Conservation (phyloP, 2,329 filamentous ascomycete species). For the Hypoxylon sp. region DNA sequence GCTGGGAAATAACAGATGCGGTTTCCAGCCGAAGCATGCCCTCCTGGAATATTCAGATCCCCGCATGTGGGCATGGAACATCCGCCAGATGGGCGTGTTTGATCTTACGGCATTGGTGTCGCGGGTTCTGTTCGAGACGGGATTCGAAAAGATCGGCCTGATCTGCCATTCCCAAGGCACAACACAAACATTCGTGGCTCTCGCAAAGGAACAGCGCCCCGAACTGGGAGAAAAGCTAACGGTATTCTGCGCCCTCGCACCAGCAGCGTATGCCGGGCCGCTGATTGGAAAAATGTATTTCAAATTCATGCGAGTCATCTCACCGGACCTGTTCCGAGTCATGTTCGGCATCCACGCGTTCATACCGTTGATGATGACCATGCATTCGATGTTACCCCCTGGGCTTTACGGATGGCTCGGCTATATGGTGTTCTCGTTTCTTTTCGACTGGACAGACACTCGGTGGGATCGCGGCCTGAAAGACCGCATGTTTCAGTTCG, state of each 20-base stretch:
- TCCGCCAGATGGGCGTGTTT: constrained; percentile 90
- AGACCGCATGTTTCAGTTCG: constrained; percentile 89
- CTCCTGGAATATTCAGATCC: constrained; percentile 79
- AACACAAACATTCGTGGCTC: constrained; percentile 85
- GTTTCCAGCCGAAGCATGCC: constrained; percentile 81
- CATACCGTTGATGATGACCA: constrained; percentile 92
- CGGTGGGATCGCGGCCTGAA: constrained; percentile 86
- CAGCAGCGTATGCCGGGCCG: constrained; percentile 89
- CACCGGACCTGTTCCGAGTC: constrained; percentile 78
- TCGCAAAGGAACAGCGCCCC: constrained; percentile 90
- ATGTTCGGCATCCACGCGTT: constrained; percentile 94
- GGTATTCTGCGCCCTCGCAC: constrained; percentile 91
- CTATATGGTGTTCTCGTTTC: constrained; percentile 88
- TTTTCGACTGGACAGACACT: constrained; percentile 88
- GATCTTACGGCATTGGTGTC: constrained; percentile 86
- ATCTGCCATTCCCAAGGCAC: constrained; percentile 93
- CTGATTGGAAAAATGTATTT: constrained; percentile 90
- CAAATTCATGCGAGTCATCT: constrained; percentile 88
- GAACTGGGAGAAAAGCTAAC: constrained; percentile 85
- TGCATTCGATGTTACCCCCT: constrained; percentile 75
- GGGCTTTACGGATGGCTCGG: constrained; percentile 82
- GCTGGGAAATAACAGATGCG: constrained; percentile 94
- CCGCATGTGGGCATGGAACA: constrained; percentile 97
- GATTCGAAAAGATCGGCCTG: constrained; percentile 84
- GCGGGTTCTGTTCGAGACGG: constrained; percentile 83